phyloP scores from a whole-genome alignment of 2,329 filamentous ascomycete species.

The Xylariomycetidae sp. region DNA sequence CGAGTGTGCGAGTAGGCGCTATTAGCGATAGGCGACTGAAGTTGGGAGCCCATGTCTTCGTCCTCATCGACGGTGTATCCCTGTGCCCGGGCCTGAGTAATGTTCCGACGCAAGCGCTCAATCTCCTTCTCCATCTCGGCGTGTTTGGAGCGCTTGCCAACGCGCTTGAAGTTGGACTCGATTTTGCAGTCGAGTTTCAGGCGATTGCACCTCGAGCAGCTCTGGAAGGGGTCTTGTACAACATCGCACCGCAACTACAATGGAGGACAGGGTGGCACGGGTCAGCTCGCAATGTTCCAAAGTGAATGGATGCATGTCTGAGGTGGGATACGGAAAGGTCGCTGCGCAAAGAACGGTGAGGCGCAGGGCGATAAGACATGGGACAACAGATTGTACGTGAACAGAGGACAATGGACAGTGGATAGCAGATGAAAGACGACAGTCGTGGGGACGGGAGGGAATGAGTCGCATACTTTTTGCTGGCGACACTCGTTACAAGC shows the following conservation, averaged over 20 bases:
- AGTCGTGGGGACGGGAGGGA: slow-evolving; percentile 1
- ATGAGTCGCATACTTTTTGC: slow-evolving; percentile 68
- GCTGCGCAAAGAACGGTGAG: no score
- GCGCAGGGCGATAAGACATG: no score
- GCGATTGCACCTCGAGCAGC: slow-evolving; percentile 71
- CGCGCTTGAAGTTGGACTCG: slow-evolving; percentile 79
- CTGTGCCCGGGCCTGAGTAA: slow-evolving; percentile 53
- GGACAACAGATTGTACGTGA: no score
- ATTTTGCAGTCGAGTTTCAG: slow-evolving; percentile 80
- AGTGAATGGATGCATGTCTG: slow-evolving; percentile 12
- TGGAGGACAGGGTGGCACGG: slow-evolving; percentile 6
- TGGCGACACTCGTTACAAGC: slow-evolving; percentile 82
- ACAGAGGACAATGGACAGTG: no score
- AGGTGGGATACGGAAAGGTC: no score
- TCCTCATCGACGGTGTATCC: slow-evolving; percentile 51
- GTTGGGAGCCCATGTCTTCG: slow-evolving; percentile 46
- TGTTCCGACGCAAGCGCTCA: slow-evolving; percentile 57
- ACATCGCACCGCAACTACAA: slow-evolving; percentile 69
- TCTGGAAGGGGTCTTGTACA: slow-evolving; percentile 70
- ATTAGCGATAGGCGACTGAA: slow-evolving; percentile 54
- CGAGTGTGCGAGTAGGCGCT: slow-evolving; percentile 53
- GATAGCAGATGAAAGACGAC: no score
- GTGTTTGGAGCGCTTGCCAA: slow-evolving; percentile 76
- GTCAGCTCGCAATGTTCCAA: slow-evolving; percentile 14
- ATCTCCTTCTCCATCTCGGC: slow-evolving; percentile 85